Conservation (phyloP, 2,329 filamentous ascomycete species). For the Fusarium subglutinans region DNA sequence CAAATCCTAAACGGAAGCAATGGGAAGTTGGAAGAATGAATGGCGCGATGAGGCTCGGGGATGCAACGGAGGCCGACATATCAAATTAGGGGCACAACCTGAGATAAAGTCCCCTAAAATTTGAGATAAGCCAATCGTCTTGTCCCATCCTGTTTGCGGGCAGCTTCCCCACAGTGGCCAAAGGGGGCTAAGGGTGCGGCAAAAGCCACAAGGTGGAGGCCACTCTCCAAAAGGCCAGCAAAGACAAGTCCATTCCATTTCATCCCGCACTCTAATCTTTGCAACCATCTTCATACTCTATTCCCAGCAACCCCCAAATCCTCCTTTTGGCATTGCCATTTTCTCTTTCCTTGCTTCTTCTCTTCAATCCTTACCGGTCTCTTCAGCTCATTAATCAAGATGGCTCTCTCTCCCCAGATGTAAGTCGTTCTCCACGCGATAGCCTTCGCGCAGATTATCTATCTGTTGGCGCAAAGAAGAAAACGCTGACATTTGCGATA, state of each 20-base stretch:
- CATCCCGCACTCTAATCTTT: conserved; percentile 32
- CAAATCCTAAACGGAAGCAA: conserved; percentile 26
- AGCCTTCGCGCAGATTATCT: conserved; percentile 15
- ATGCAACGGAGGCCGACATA: conserved; percentile 9
- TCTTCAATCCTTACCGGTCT: neutral
- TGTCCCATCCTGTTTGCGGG: neutral
- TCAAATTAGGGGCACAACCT: conserved; percentile 9
- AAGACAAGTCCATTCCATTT: conserved; percentile 35
- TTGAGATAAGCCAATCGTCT: conserved; percentile 12
- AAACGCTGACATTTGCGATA: conserved; percentile 52
- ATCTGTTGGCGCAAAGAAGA: conserved; percentile 22
- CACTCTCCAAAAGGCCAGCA: conserved; percentile 43
- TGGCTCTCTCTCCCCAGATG: conserved; percentile 73
- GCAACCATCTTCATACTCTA: conserved; percentile 1
- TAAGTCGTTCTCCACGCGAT: conserved; percentile 50
- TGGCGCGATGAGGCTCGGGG: conserved; percentile 31
- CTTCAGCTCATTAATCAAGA: conserved; percentile 51
- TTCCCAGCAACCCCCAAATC: conserved; percentile 12
- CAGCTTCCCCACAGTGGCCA: conserved; percentile 36
- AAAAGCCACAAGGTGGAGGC: conserved; percentile 27
- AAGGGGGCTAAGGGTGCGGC: conserved; percentile 34
- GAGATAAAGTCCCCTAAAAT: conserved; percentile 29
- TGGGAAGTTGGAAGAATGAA: conserved; percentile 37
- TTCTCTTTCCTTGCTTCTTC: conserved; percentile 8
- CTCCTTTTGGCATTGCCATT: conserved; percentile 13